phyloP scores from a whole-genome alignment of 1,139 yeast genomes.

The Geotrichum reessii region DNA sequence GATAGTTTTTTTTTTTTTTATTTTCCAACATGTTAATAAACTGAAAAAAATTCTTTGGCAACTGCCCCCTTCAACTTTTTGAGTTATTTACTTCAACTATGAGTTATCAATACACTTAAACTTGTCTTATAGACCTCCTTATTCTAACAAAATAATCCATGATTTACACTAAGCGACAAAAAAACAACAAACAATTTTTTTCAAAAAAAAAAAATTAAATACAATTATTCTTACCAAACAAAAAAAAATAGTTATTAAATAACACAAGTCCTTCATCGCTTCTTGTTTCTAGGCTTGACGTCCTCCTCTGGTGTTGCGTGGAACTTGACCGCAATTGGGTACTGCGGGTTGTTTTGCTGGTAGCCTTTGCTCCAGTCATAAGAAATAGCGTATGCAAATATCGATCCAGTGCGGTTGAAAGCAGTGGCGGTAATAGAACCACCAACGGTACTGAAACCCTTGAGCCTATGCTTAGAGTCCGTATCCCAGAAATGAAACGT shows the following conservation, averaged over 20 bases:
- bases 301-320: conserved; percentile 86
- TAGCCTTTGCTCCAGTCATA: conserved; percentile 86
- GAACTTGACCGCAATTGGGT: conserved; percentile 69
- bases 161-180: no score
- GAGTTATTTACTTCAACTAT: no score
- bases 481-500: conserved; percentile 95
- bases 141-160: neutral
- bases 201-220: neutral
- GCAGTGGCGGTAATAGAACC: conserved; percentile 72
- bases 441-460: conserved; percentile 68
- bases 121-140: neutral
- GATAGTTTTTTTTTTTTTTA: neutral
- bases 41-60: no score
- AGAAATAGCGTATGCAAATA: conserved; percentile 87
- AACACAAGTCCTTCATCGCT: conserved; percentile 6
- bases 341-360: conserved; percentile 59
- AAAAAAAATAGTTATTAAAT: neutral
- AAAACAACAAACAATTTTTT: neutral
- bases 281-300: conserved; percentile 56
- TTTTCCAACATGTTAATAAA: no score
- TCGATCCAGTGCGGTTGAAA: conserved; percentile 76
- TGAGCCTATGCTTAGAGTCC: conserved; percentile 82
- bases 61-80: no score
- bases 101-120: no score
- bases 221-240: neutral